These are phyloP conservation scores for Ramularia collo-cygni DNA, from an alignment of 2,329 filamentous ascomycete genomes.

Conservation along the genomic window DNA sequence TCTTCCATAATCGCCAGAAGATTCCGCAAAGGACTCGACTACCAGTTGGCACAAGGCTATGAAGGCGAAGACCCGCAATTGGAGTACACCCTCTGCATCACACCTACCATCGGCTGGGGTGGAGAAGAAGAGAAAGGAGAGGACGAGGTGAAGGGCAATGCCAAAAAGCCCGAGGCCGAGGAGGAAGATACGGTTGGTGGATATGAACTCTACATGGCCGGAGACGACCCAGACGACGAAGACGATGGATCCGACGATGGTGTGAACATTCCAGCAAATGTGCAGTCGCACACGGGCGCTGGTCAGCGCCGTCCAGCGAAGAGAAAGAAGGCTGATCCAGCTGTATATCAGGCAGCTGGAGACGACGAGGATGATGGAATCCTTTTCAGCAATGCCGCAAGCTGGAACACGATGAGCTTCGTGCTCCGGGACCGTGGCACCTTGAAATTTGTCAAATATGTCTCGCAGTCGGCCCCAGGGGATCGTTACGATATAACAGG, in stretches of 20 bases:
- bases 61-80: conserved; percentile 65
- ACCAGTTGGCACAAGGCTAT: conserved; percentile 85
- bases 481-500: conserved; percentile 90
- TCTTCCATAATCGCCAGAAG: conserved; percentile 75
- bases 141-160: conserved; percentile 32
- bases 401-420: conserved; percentile 87
- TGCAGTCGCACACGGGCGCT: conserved; percentile 38
- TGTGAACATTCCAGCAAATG: conserved; percentile 29
- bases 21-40: conserved; percentile 82
- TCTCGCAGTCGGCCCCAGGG: conserved; percentile 72
- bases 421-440: conserved; percentile 81
- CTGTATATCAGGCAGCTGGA: conserved; percentile 66
- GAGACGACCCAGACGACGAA: conserved; percentile 63
- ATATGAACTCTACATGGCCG: conserved; percentile 90
- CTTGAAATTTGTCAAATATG: conserved; percentile 93
- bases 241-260: conserved; percentile 39
- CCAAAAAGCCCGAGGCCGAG: conserved; percentile 36
- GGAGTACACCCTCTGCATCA: conserved; percentile 81
- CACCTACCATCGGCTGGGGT: conserved; percentile 79
- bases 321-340: conserved; percentile 57
- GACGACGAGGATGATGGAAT: conserved; percentile 69
- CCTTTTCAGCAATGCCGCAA: conserved; percentile 60
- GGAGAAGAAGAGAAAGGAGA: conserved; percentile 54
- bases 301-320: conserved; percentile 36
- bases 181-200: conserved; percentile 60